Evolutionary conservation across 345 rosid genomes (phyloP), one percentile per base, ranked within the genome.

Genomic region (Melaleuca alternifolia): DNA sequence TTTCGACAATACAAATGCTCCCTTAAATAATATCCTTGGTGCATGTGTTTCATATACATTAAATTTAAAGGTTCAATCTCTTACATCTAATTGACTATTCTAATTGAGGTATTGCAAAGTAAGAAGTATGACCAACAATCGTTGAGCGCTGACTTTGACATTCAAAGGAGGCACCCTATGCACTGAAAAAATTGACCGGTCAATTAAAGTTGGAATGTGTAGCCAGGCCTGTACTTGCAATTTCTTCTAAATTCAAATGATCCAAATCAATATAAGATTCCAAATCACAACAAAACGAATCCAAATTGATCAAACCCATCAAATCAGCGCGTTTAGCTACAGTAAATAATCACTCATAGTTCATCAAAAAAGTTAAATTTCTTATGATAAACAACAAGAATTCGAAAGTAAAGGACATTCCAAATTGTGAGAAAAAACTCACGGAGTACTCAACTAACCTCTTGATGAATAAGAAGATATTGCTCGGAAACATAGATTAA

Each of bases 271-370:
- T 24, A 24, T n/a, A n/a, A n/a, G 3, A 57, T 57, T 57, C 28
- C 11, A 56, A 56, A 24, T n/a, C n/a, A n/a, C n/a, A n/a, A n/a
- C n/a, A n/a, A n/a, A n/a, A 0, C 4, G 0, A 56, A 56, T 56
- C 6, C 10, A 57, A 57, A 57, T 57, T 26, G 14, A 57, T 24
- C 62, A 28, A 24, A 57, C 30, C 30, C 3, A 6, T 57, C 12
- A 57, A 10, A 57, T 26, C 30, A 57, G 28, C 62, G 26, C 0
- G 3, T 57, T 24, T 57, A 13, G 14, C 62, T 57, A 24, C 30
- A 28, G 3, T 57, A 28, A 57, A 24, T n/a, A 56, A 56, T 24
- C n/a, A 11, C 28, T 56, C n/a, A 23, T 4, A 2, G 6, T 56
- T 56, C 61, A 56, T 56, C 0, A 56, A 9, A 56, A 56, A 56